Evolutionary conservation across 345 rosid genomes (phyloP), one percentile per base, ranked within the genome.

Genomic region (Euphorbia tirucalli): DNA sequence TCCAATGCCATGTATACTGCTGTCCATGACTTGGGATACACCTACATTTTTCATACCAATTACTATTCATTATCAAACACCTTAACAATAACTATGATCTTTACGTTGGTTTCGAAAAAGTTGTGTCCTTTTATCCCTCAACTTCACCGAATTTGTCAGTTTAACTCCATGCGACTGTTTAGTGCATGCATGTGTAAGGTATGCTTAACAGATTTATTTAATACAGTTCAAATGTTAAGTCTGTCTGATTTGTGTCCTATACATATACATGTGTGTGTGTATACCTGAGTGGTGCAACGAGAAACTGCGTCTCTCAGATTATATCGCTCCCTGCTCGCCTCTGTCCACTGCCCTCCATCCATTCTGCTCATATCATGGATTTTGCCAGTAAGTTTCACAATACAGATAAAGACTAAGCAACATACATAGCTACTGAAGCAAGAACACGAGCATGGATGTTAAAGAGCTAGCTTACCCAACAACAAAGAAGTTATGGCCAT

Each of bases 401-500:
- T 35, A 3, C 39, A 35, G 39, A 35, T 35, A 35, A 35, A 35
- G 39, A 35, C 39, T 35, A 35, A 35, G 39, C 39, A 35, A 35
- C 39, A 35, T 5, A 50, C 7, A 16, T 50, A 50, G n/a, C 8
- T 18, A 50, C 7, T 50, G n/a, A 50, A n/a, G n/a, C n/a, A n/a
- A n/a, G n/a, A n/a, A n/a, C n/a, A n/a, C n/a, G n/a, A n/a, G n/a
- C n/a, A n/a, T n/a, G 7, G 55, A 35, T 3, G 39, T 35, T 35
- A 3, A 35, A 58, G 28, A 7, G 28, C 25, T 5, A 28, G 74
- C 86, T 72, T 87, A 94, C 98, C 97, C 98, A 14, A 88, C 97
- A 15, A 90, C 93, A 73, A 92, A 95, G 80, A 92, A 90, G 72
- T 71, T 77, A 80, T 95, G 86, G 57, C 99, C 99, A 69, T 89